phyloP scores from a whole-genome alignment of 2,329 filamentous ascomycete species.

The Cladophialophora carrionii region DNA sequence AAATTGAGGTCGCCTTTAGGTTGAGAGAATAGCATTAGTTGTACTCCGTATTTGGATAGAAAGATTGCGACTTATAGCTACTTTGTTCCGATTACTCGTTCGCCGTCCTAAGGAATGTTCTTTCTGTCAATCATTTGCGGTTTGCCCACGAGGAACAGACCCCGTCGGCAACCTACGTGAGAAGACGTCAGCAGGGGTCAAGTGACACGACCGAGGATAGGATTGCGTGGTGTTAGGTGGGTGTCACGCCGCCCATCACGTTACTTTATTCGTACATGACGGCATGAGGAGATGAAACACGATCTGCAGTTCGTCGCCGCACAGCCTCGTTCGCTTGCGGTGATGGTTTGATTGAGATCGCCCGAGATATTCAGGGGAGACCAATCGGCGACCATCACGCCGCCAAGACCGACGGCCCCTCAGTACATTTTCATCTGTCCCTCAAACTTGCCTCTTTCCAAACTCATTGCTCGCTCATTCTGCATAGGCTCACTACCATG shows the following conservation, averaged over 20 bases:
- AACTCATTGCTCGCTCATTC: background rate
- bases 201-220: background rate
- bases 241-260: background rate
- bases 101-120: background rate
- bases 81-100: background rate
- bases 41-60: background rate
- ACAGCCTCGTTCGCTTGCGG: background rate
- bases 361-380: background rate
- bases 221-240: background rate
- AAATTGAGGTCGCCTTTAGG: background rate
- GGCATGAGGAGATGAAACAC: conserved; percentile 2
- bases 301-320: background rate
- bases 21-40: background rate
- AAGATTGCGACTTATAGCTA: background rate
- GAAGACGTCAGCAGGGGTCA: background rate
- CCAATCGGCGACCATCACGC: background rate
- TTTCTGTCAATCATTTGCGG: background rate
- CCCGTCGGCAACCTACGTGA: background rate
- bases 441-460: background rate
- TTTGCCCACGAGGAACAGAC: background rate
- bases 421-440: background rate
- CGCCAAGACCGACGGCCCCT: background rate
- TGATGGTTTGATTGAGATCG: conserved; percentile 5
- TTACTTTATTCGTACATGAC: no score
- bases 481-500: background rate